Evolutionary conservation across 768 basidiomycete species (phyloP), one percentile per base, ranked within the genome.

Genomic region (Tylopilus cervinicoccineus): DNA sequence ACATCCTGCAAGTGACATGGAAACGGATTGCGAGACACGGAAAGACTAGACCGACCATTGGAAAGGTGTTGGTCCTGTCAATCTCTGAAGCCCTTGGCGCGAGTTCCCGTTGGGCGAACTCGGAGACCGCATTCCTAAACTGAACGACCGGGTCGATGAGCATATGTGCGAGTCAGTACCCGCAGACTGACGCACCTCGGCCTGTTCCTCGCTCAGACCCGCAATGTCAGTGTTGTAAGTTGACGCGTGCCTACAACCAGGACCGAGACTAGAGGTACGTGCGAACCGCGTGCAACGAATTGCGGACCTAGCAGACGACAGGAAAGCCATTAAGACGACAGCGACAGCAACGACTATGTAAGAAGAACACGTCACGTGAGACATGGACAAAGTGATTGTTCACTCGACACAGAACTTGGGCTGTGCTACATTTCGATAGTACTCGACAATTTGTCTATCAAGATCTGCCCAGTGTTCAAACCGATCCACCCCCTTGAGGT

Each of bases 81-180:
- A 93, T 85, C 55, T 91, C 84, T 47, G 79, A 86, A 9, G 93
- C 93, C 52, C 86, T 71, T 4, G 93, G 93, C 2, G 90, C 87
- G 36, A 96, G 72, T 65, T 94, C 93, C 54, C 80, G 81, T 67
- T 86, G 74, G 2, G 91, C 84, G 58, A 96, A 97, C 41, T 86
- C 80, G 20, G 72, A 68, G 2, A 95, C 82, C 1, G 85, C 88
- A 60, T 82, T 80, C 51, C 88, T 73, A 63, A 97, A 94, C 93
- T 96, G 43, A 43, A 45, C 10, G 28, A 43, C 33, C 31, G 19
- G 23, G 44, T 4, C 13, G 17, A 26, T 44, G 7, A 49, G 48
- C 6, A 1, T 22, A 36, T 17, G 26, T 38, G 26, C 47, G 36
- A 28, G 22, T 22, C 4, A 26, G 13, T 14, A 11, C 44, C 7